Evolutionary conservation across 495 filamentous ascomycete genomes (phyloP).

Genomic region (Sporormia fimetaria): DNA sequence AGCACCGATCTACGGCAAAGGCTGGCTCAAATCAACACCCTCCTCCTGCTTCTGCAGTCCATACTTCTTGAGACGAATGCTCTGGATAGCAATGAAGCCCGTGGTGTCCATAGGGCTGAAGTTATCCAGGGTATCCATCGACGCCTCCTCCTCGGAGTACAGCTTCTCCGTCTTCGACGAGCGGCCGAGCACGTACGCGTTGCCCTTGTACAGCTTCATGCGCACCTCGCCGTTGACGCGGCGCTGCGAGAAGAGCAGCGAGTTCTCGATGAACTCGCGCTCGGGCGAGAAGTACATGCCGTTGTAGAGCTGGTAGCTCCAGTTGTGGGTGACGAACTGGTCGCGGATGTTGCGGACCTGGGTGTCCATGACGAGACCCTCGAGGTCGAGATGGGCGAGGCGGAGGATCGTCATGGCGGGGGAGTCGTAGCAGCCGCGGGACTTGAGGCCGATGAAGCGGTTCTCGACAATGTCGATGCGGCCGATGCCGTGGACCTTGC

Average conservation of each 20-base stretch:
- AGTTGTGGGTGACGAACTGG: constrained; percentile 60
- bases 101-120: constrained; percentile 64
- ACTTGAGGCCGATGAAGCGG: constrained; percentile 76
- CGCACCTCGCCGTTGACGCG: constrained; percentile 50
- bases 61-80: constrained; percentile 38
- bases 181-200: constrained; percentile 60
- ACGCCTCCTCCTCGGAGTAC: constrained; percentile 66
- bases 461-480: constrained; percentile 91
- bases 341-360: constrained; percentile 78
- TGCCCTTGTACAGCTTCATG: constrained; percentile 67
- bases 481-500: constrained; percentile 64
- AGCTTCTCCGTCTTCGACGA: constrained; percentile 70
- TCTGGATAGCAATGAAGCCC: constrained; percentile 72
- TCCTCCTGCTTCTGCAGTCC: too few relatives aligned
- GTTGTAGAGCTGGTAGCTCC: constrained; percentile 67
- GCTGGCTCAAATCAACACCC: too few relatives aligned
- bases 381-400: constrained; percentile 67
- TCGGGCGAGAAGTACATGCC: constrained; percentile 74
- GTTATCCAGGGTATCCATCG: constrained; percentile 79
- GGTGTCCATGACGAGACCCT: constrained; percentile 76
- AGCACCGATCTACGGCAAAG: too few relatives aligned
- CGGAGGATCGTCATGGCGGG: constrained; percentile 61
- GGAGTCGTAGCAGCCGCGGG: constrained; percentile 85
- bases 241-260: constrained; percentile 58
- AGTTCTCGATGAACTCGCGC: constrained; percentile 66